Evolutionary conservation across 495 filamentous ascomycete genomes (phyloP).

Genomic region (Penicillium goetzii): DNA sequence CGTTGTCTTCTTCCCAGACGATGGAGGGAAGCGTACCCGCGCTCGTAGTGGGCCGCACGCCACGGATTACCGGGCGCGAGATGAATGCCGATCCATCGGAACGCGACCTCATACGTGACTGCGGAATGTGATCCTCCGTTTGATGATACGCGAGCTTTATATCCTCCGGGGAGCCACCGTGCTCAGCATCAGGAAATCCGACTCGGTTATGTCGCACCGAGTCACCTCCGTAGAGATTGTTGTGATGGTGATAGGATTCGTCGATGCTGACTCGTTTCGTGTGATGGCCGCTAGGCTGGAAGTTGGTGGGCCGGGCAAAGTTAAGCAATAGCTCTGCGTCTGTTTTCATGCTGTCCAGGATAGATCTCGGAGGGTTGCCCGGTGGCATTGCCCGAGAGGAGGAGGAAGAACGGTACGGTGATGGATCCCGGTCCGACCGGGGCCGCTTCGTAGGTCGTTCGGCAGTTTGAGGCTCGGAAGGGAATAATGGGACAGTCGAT

Average conservation of each 20-base stretch:
- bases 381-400: slow-evolving; percentile 42
- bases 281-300: slow-evolving; percentile 34
- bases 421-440: slow-evolving; percentile 59
- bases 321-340: slow-evolving; percentile 59
- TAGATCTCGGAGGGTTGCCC: slow-evolving; percentile 45
- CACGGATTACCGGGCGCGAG: slow-evolving; percentile 44
- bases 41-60: slow-evolving; percentile 48
- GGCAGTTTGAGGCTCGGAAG: slow-evolving; percentile 32
- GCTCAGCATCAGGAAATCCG: slow-evolving; percentile 24
- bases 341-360: slow-evolving; percentile 52
- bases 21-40: slow-evolving; percentile 43
- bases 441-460: slow-evolving; percentile 64
- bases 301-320: slow-evolving; percentile 46
- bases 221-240: slow-evolving; percentile 30
- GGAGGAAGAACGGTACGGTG: slow-evolving; percentile 41
- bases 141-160: slow-evolving; percentile 22
- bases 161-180: slow-evolving; percentile 17
- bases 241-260: slow-evolving; percentile 34
- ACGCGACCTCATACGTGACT: slow-evolving; percentile 49
- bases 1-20: slow-evolving; percentile 44
- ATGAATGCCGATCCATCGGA: slow-evolving; percentile 51
- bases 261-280: slow-evolving; percentile 46
- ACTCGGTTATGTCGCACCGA: slow-evolving; percentile 30
- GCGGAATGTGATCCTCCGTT: slow-evolving; percentile 27
- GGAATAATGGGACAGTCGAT: slow-evolving; percentile 39